Percentiles rank a stretch among this genome's conserved stretches.
phyloP scores from a whole-genome alignment of 2,329 filamentous ascomycete species.

The Trichoderma lentiforme region DNA sequence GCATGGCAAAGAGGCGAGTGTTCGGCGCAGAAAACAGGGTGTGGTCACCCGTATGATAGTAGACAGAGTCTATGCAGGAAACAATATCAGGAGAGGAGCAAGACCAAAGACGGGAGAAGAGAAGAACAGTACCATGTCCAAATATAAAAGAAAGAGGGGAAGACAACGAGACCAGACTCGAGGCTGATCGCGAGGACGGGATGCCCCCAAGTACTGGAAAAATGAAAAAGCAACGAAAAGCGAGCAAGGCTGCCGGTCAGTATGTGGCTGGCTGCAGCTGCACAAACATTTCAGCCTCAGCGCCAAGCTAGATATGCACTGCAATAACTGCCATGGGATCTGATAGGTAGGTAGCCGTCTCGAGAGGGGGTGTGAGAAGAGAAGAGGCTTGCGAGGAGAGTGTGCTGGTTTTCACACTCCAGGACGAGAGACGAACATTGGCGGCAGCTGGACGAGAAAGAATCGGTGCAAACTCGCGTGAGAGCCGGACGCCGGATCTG shows the following conservation, averaged over 20 bases:
- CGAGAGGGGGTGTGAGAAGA: background rate
- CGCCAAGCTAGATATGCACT: slow-evolving; percentile 2
- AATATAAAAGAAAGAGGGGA: background rate
- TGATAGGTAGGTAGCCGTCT: background rate
- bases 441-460: background rate
- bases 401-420: background rate
- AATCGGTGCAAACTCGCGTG: background rate
- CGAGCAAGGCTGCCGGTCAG: slow-evolving; percentile 5
- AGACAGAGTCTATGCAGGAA: background rate
- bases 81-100: background rate
- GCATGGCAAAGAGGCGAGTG: background rate
- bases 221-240: background rate
- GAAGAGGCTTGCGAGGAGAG: background rate
- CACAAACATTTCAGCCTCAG: slow-evolving; percentile 15
- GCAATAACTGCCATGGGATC: background rate
- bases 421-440: background rate
- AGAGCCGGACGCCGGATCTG: background rate
- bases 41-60: background rate
- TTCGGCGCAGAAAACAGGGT: background rate
- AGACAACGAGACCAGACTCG: background rate
- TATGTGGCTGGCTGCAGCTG: slow-evolving; percentile 13
- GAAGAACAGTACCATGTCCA: background rate
- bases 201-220: background rate
- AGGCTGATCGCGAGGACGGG: background rate
- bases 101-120: background rate